Conservation (phyloP, 345 rosid species). For the Aquilaria yunnanensis region DNA sequence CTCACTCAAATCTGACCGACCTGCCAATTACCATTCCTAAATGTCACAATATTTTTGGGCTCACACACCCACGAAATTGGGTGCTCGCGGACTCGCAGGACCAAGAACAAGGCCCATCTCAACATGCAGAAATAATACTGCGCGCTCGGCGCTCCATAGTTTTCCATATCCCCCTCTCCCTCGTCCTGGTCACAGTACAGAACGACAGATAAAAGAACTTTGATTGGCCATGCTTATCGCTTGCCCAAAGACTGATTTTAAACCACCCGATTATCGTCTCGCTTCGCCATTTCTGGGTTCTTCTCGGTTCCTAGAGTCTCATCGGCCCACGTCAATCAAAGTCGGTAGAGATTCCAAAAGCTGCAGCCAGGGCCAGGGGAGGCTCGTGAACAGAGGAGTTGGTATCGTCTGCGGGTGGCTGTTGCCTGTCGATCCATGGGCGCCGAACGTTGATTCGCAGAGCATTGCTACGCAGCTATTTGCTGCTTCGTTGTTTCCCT, state of each 20-base stretch:
- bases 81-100: too few relatives aligned
- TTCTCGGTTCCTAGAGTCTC: constrained; percentile 16
- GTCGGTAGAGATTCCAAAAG: constrained; percentile 10
- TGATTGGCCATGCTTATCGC: constrained; percentile 11
- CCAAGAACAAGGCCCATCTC: too few relatives aligned
- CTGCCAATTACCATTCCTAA: too few relatives aligned
- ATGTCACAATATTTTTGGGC: too few relatives aligned
- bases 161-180: too few relatives aligned
- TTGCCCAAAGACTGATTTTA: constrained; percentile 16
- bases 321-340: constrained; percentile 6
- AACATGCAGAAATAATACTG: too few relatives aligned
- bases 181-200: too few relatives aligned
- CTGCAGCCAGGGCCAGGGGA: constrained; percentile 13
- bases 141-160: too few relatives aligned
- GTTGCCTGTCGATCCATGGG: constrained; percentile 86
- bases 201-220: too few relatives aligned
- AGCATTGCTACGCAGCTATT: constrained; percentile 84
- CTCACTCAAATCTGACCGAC: too few relatives aligned
- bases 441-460: constrained; percentile 68
- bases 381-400: constrained; percentile 18
- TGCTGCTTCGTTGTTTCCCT: constrained; percentile 75
- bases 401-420: constrained; percentile 38
- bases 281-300: constrained; percentile 13
- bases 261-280: constrained; percentile 9
- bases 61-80: too few relatives aligned